Percentiles rank a stretch among this genome's conserved stretches.
These are phyloP conservation scores for Zostera marina DNA, from an alignment of 116 monocot species.

Conservation along the genomic window DNA sequence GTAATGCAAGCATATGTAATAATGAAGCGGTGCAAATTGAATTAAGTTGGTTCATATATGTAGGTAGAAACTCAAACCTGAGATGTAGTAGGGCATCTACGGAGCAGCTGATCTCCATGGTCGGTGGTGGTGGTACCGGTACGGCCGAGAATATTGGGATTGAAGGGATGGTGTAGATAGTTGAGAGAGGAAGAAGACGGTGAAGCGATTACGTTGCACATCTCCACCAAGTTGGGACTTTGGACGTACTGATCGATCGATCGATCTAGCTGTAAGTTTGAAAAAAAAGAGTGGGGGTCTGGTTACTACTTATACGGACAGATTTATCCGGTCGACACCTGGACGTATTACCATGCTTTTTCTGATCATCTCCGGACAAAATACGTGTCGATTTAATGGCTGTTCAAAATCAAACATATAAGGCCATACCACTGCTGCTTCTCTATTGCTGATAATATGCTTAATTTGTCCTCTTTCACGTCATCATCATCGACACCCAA, in stretches of 20 bases:
- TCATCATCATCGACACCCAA: too few species aligned
- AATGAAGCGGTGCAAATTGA: too few species aligned
- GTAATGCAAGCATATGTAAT: not conserved
- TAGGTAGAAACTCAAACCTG: slow-evolving; percentile 17
- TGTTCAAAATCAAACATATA: not conserved
- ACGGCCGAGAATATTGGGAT: slow-evolving; percentile 2
- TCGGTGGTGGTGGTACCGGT: not conserved
- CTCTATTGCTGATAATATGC: too few species aligned
- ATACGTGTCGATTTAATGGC: not conserved
- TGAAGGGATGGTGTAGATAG: slow-evolving; percentile 2
- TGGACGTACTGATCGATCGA: not conserved
- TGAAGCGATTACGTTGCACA: slow-evolving; percentile 9
- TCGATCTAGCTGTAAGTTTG: too few species aligned
- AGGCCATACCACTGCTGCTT: too few species aligned
- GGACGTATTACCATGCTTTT: not conserved
- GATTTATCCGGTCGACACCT: not conserved
- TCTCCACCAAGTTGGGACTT: slow-evolving; percentile 3
- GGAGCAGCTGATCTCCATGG: slow-evolving; percentile 30
- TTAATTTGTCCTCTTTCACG: too few species aligned
- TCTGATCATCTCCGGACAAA: not conserved
- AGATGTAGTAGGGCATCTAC: slow-evolving; percentile 28
- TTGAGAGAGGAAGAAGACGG: slow-evolving; percentile 2
- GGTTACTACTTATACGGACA: slow-evolving; percentile 3
- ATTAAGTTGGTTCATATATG: not conserved
- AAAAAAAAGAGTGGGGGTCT: not conserved